Base-by-base conservation (phyloP, 257 asterid species). In the Salvia miltiorrhiza region DNA sequence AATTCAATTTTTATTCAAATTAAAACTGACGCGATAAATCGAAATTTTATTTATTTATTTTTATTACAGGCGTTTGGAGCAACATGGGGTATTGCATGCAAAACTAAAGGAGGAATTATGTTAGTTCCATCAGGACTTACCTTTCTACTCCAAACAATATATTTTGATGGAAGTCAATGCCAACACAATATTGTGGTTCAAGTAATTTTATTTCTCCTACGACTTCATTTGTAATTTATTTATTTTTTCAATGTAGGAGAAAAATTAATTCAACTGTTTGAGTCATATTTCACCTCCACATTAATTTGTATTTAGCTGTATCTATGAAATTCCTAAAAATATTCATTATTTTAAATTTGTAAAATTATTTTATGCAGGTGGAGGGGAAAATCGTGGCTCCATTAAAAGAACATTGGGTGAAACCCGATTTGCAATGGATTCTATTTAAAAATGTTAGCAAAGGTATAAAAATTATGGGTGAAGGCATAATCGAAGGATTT, bases 381-480 rank as follows among this genome's bases (percentile, higher is more conserved):
- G 66, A n/a, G n/a, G 82, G 82, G 7, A 53, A 30, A n/a, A 69
- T 78, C 17, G 67, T 69, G 9, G 82, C 79, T 14, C 76, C 82
- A 44, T 9, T 12, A 0, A 56, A n/a, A 28, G 4, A 37, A 11
- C 12, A 49, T 8, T 78, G 67, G 70, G 4, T 7, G 28, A 10
- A 11, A 7, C 2, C 0, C 13, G n/a, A 3, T 2, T 1, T 0
- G 2, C 69, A 57, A 0, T 78, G 79, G 82, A 78, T 78, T 49
- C n/a, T 37, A 64, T 78, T 78, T 19, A 7, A 0, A 3, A 10
- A n/a, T 3, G 11, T 30, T 11, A 21, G 7, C 1, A 63, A 69
- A 0, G 82, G 82, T n/a, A 12, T 78, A 28, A 73, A 41, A 0
- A 64, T 78, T 2, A 48, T 0, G 37, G 82, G 82, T 3, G 21